Evolutionary conservation across 2,329 filamentous ascomycete genomes (phyloP), one percentile per base, ranked within the genome.

Genomic region (Gliomastix tumulicola): DNA sequence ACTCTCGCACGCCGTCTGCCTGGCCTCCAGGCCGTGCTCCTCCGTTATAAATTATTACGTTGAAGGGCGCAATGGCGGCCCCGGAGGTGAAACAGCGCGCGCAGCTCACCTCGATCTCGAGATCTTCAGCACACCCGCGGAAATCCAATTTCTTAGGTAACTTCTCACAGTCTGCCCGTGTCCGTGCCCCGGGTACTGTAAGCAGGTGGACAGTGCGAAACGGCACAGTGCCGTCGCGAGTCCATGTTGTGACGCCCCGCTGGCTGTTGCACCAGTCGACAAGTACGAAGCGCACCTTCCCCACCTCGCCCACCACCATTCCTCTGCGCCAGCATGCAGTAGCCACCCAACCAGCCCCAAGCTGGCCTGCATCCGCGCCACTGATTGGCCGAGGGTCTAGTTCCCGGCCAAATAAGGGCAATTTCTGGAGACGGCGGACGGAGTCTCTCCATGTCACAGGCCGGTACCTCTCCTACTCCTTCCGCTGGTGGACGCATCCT

Each of bases 321-420:
- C 34, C 17, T 22, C 22, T 34, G 32, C 10, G 19, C 34, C 9
- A n/a, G 23, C 23, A 31, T 9, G 23, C 25, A n/a, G n/a, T n/a
- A n/a, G n/a, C n/a, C n/a, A n/a, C n/a, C n/a, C n/a, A n/a, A n/a
- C n/a, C n/a, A n/a, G n/a, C n/a, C n/a, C n/a, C n/a, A n/a, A n/a
- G n/a, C n/a, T n/a, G n/a, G 32, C 19, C 6, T 23, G n/a, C 32
- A 6, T 22, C 6, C 7, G 32, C 18, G 21, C 11, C 17, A 30
- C 23, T 36, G 34, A 36, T 36, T 36, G 34, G 34, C 15, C 7
- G 13, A 36, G 23, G 5, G 15, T 12, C 13, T 11, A 20, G 17
- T 30, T 36, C 30, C 25, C 34, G 34, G 34, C 34, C 34, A 36
- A 36, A 36, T 27, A 36, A 30, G 31, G 34, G 34, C 34, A 36